Base-by-base conservation (phyloP, 192 early-diverging fungal genomes). In the Haplosporangium gracile region DNA sequence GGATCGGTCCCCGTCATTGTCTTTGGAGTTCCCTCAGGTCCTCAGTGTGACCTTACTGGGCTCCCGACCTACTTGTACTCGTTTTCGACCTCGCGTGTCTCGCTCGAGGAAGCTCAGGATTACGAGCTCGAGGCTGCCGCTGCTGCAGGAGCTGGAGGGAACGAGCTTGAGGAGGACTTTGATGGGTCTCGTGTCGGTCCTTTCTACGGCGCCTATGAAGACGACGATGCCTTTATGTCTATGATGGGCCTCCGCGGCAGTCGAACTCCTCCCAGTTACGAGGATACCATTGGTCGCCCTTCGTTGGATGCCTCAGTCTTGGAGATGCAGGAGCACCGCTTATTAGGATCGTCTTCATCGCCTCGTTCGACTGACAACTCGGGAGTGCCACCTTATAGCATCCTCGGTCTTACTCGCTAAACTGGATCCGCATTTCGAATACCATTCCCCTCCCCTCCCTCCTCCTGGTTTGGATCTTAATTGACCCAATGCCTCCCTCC, bases 151-250 rank as follows among this genome's bases (percentile, higher is more conserved):
- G 43, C 34, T 4, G 57, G 57, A 22, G 32, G 22, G 20, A 71
- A 42, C 24, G 70, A 24, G 8, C 7, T 72, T 26, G 47, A 36
- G 15, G 69, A 68, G 7, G 69, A 26, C 7, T 69, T 55, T 45
- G 82, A 83, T 39, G 76, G 76, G 4, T 49, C 71, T n/a, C 69
- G 78, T 29, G 24, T 71, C 4, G 77, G 82, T 5, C 84, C 79
- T 15, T 69, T 86, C 53, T 86, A 86, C 74, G 84, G 84, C 39
- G 84, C 80, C 42, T 86, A 86, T 70, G 84, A 81, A 63, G 71
- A 81, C 22, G 84, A 86, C 22, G 84, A 86, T 51, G 84, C 84
- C 24, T 74, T 86, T 0, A 86, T 86, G 84, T 75, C 84, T 34
- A 77, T 86, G 42, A 81, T 86, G 84, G 84, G 84, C 29, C 81